Evolutionary conservation across 192 early-diverging fungal species (phyloP).

Genomic region (Coemansia sp.): DNA sequence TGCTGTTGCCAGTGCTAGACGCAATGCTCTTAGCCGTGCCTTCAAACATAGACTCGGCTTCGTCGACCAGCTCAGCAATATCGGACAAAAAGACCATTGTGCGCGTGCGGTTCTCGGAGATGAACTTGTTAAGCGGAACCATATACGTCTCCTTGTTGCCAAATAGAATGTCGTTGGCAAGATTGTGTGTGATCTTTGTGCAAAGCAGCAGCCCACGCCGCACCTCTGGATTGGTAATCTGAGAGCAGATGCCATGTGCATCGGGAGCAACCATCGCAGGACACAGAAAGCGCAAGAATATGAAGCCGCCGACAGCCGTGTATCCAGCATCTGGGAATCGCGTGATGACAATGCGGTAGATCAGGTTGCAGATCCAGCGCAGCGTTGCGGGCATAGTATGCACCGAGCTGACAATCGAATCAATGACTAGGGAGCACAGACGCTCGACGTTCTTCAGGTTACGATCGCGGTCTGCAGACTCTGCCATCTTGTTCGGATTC

Average conservation of each 20-base stretch:
- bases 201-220: constrained; percentile 86
- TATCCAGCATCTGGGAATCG: constrained; percentile 84
- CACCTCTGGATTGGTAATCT: constrained; percentile 69
- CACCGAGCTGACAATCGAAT: constrained; percentile 79
- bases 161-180: constrained; percentile 95
- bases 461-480: constrained; percentile 66
- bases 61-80: constrained; percentile 64
- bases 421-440: constrained; percentile 76
- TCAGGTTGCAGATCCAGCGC: constrained; percentile 80
- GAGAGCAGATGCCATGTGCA: constrained; percentile 70
- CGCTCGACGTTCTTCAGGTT: constrained; percentile 82
- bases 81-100: constrained; percentile 80
- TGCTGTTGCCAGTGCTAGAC: constrained; percentile 29
- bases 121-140: constrained; percentile 87
- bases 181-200: constrained; percentile 95
- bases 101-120: constrained; percentile 78
- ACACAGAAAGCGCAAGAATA: constrained; percentile 95
- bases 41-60: constrained; percentile 48
- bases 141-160: constrained; percentile 95
- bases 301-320: constrained; percentile 90
- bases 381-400: constrained; percentile 70
- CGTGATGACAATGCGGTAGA: constrained; percentile 74
- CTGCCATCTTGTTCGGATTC: constrained; percentile 75
- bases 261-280: constrained; percentile 95
- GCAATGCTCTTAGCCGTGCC: constrained; percentile 43